These are phyloP conservation scores for Emericellopsis cladophorae DNA, from an alignment of 2,329 filamentous ascomycete genomes.

Conservation along the genomic window DNA sequence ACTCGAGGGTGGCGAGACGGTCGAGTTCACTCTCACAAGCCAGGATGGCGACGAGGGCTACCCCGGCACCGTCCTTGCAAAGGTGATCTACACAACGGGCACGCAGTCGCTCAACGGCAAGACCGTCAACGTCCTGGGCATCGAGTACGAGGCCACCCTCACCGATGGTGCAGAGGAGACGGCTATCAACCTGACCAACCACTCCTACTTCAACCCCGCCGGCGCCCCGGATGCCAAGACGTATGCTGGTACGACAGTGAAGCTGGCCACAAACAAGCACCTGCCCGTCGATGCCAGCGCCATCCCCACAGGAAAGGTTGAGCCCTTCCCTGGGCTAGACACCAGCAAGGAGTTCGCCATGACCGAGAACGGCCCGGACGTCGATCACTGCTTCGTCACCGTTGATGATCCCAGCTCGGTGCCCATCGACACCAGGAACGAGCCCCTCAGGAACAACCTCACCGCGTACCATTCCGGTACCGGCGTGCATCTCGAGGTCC, in stretches of 20 bases:
- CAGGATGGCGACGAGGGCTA: conserved; percentile 80
- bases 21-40: conserved; percentile 55
- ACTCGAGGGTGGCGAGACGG: conserved; percentile 48
- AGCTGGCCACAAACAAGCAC: conserved; percentile 51
- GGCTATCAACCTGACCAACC: conserved; percentile 85
- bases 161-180: conserved; percentile 77
- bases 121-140: conserved; percentile 59
- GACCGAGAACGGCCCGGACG: conserved; percentile 55
- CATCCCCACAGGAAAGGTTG: conserved; percentile 61
- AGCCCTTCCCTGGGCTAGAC: conserved; percentile 50
- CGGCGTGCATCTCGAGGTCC: conserved; percentile 71
- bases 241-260: conserved; percentile 49
- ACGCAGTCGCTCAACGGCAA: conserved; percentile 45
- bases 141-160: conserved; percentile 84
- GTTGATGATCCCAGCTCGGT: conserved; percentile 47
- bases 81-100: conserved; percentile 66
- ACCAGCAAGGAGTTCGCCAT: conserved; percentile 60
- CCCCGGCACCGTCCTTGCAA: conserved; percentile 70
- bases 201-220: conserved; percentile 66
- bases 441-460: conserved; percentile 54
- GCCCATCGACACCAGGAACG: conserved; percentile 51
- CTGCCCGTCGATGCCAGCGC: conserved; percentile 60
- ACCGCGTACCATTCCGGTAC: conserved; percentile 62
- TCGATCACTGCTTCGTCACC: conserved; percentile 86
- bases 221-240: conserved; percentile 24